Evolutionary conservation across 306 rosid species (phyloP).

Genomic region (Psophocarpus tetragonolobus): DNA sequence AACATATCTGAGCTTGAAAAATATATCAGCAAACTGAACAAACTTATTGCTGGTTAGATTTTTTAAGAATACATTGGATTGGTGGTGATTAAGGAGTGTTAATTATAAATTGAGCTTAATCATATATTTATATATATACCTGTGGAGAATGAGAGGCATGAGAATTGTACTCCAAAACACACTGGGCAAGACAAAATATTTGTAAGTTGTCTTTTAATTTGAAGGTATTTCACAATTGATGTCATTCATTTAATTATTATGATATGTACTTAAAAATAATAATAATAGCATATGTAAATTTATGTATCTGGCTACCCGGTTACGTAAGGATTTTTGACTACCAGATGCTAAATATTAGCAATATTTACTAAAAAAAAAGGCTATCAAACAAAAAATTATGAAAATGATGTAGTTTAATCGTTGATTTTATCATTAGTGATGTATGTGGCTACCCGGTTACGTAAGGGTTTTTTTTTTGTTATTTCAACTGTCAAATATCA

Average conservation of each 20-base stretch:
- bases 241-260: neutral
- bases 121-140: constrained; percentile 24
- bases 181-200: constrained; percentile 36
- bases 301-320: neutral
- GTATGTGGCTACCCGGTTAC: too few relatives aligned
- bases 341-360: too few relatives aligned
- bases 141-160: constrained; percentile 36
- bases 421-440: too few relatives aligned
- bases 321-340: too few relatives aligned
- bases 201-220: neutral
- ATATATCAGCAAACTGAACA: neutral
- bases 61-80: neutral
- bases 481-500: too few relatives aligned
- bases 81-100: neutral
- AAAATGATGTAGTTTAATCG: too few relatives aligned
- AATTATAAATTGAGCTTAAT: neutral
- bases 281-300: neutral
- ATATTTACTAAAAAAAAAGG: too few relatives aligned
- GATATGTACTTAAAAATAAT: neutral
- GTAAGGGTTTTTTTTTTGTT: too few relatives aligned
- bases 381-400: too few relatives aligned
- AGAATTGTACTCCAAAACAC: constrained; percentile 38
- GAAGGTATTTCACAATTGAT: neutral
- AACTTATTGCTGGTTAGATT: neutral
- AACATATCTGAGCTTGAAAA: neutral